A percentile compares a stretch with the other conserved stretches of the same genome.
Conservation (phyloP, 345 rosid genomes). For the Eucalyptus fibrosa region DNA sequence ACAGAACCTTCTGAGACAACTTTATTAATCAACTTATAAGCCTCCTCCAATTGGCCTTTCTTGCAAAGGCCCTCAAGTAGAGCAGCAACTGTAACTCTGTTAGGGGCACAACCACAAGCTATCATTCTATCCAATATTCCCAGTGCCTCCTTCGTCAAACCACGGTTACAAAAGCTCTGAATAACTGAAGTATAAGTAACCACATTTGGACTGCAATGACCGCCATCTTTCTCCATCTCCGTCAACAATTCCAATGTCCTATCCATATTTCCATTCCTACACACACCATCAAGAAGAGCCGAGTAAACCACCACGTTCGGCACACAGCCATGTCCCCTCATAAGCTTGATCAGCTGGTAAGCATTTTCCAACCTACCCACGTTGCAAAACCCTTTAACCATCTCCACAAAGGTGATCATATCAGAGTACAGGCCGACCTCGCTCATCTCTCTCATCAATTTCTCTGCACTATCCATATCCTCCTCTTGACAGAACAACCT, state of each 20-base stretch:
- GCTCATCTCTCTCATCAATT: constrained; percentile 66
- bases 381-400: constrained; percentile 65
- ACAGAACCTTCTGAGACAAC: constrained; percentile 38
- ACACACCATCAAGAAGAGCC: constrained; percentile 54
- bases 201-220: constrained; percentile 44
- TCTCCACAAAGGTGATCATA: constrained; percentile 39
- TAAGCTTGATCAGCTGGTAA: constrained; percentile 29
- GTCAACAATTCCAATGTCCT: constrained; percentile 43
- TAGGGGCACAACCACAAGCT: constrained; percentile 45
- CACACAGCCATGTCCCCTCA: constrained; percentile 42
- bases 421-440: constrained; percentile 47
- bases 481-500: constrained; percentile 57
- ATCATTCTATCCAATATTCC: constrained; percentile 61
- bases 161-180: constrained; percentile 46
- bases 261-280: constrained; percentile 37
- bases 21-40: constrained; percentile 43
- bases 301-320: constrained; percentile 61
- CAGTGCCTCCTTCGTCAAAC: constrained; percentile 40
- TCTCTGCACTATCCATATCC: constrained; percentile 38
- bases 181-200: constrained; percentile 63
- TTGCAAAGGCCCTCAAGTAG: constrained; percentile 52
- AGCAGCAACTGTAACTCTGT: constrained; percentile 52
- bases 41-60: constrained; percentile 30
- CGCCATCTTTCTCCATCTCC: constrained; percentile 62
- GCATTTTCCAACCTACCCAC: constrained; percentile 58